phyloP scores from a whole-genome alignment of 176 grass and related monocot species.

The Ananas comosus region DNA sequence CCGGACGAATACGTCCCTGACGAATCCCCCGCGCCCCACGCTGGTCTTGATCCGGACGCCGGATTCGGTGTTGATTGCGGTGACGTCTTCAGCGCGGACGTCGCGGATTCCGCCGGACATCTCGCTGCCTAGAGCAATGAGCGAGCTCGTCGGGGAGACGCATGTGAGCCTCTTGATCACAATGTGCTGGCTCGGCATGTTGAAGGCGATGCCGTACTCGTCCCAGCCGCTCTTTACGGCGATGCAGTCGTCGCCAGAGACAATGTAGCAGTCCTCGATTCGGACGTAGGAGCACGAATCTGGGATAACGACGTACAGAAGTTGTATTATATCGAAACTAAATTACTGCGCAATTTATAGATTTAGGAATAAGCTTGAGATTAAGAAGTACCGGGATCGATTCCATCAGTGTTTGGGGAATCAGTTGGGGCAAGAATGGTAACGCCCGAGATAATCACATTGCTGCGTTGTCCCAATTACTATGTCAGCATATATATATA shows the following conservation, averaged over 20 bases:
- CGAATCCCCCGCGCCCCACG: slow-evolving; percentile 60
- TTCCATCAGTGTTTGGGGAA: slow-evolving; percentile 88
- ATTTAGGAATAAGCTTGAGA: too few relatives aligned
- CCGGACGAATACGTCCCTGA: slow-evolving; percentile 55
- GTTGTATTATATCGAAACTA: not conserved
- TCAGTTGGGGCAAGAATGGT: slow-evolving; percentile 69
- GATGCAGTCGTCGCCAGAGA: slow-evolving; percentile 74
- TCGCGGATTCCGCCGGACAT: slow-evolving; percentile 82
- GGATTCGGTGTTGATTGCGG: slow-evolving; percentile 54
- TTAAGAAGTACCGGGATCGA: slow-evolving; percentile 62
- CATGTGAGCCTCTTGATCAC: slow-evolving; percentile 59
- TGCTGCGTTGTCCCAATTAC: slow-evolving; percentile 31
- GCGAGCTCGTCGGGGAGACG: slow-evolving; percentile 81
- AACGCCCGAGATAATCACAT: slow-evolving; percentile 65
- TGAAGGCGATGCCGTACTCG: slow-evolving; percentile 60
- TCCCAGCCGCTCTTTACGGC: slow-evolving; percentile 92
- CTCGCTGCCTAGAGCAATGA: slow-evolving; percentile 74
- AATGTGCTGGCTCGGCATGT: slow-evolving; percentile 61
- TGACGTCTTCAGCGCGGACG: slow-evolving; percentile 43
- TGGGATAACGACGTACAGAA: slow-evolving; percentile 11
- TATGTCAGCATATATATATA: slow-evolving; percentile 2
- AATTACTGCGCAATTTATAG: not conserved
- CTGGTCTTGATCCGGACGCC: slow-evolving; percentile 64
- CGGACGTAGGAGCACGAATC: slow-evolving; percentile 85
- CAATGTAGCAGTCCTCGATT: slow-evolving; percentile 76